Percentiles rank a stretch among this genome's conserved stretches.
Conservation (phyloP, 163 green algal species). For the Chlamydomonas reinhardtii region DNA sequence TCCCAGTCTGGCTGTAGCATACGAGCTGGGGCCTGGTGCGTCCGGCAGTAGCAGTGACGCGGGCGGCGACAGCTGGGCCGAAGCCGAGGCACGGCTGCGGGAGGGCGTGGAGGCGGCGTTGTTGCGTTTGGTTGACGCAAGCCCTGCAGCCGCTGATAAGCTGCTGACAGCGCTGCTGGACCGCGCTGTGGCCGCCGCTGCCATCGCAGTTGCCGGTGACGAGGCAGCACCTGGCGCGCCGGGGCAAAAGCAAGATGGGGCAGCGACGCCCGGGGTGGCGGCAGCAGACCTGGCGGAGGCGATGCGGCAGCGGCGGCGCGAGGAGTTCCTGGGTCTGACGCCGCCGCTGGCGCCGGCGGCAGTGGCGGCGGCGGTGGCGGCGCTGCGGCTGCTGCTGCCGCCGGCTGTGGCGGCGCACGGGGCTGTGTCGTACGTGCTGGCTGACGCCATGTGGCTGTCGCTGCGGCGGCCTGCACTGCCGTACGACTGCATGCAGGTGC, state of each 20-base stretch:
- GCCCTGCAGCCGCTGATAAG: slow-evolving; percentile 19
- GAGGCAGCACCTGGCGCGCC: neutral
- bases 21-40: neutral
- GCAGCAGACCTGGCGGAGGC: neutral
- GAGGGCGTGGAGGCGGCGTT: slow-evolving; percentile 7
- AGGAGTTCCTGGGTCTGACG: neutral
- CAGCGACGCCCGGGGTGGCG: no score
- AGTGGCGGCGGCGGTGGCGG: neutral
- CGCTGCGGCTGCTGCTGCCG: slow-evolving; percentile 1
- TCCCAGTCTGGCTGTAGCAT: slow-evolving; percentile 4
- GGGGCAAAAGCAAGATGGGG: no score
- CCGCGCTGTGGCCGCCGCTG: neutral
- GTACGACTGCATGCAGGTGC: neutral
- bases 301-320: neutral
- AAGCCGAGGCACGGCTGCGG: neutral
- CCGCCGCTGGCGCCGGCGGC: slow-evolving; percentile 6
- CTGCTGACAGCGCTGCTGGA: slow-evolving; percentile 44
- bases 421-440: neutral
- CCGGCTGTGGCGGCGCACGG: neutral
- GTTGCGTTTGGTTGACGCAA: slow-evolving; percentile 7
- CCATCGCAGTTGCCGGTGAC: neutral
- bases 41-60: neutral
- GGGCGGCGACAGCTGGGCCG: neutral
- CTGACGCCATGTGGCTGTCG: slow-evolving; percentile 17
- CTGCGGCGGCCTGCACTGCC: slow-evolving; percentile 7